Percentiles rank a stretch among this genome's conserved stretches.
Evolutionary conservation across 1,284 basidiomycete genomes (phyloP).

Genomic region (Leccinum pallidistipes): DNA sequence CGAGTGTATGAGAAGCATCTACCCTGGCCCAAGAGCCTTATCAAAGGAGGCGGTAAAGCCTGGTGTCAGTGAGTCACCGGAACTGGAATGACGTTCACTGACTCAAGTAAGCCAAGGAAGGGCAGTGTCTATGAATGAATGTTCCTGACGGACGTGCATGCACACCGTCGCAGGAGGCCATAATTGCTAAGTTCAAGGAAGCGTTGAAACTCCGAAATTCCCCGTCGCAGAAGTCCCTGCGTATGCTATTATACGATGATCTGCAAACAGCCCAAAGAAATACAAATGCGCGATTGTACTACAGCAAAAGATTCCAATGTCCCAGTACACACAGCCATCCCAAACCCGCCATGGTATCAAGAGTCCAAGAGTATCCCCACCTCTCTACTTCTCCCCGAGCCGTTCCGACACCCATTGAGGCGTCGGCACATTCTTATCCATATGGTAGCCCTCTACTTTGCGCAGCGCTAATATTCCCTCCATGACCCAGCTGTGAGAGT

Average conservation of each 20-base stretch:
- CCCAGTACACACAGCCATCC: constrained; percentile 22
- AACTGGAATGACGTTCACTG: constrained; percentile 15
- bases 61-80: constrained; percentile 20
- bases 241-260: constrained; percentile 14
- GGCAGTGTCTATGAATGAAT: constrained; percentile 4
- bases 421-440: constrained; percentile 34
- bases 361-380: constrained; percentile 6
- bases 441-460: constrained; percentile 28
- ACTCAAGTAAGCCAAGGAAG: neutral
- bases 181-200: constrained; percentile 24
- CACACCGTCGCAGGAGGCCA: constrained; percentile 7
- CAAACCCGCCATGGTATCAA: constrained; percentile 22
- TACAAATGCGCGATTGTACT: constrained; percentile 25
- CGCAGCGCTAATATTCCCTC: constrained; percentile 32
- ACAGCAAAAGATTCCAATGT: constrained; percentile 15
- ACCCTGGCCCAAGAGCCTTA: constrained; percentile 6
- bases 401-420: constrained; percentile 32
- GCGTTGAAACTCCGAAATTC: constrained; percentile 15
- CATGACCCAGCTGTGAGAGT: constrained; percentile 33
- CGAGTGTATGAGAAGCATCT: neutral
- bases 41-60: constrained; percentile 8
- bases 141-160: constrained; percentile 11
- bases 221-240: constrained; percentile 11
- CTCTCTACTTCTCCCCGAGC: constrained; percentile 29
- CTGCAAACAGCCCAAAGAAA: constrained; percentile 17